Conservation (phyloP, 768 basidiomycete species). For the Lactarius quietus region DNA sequence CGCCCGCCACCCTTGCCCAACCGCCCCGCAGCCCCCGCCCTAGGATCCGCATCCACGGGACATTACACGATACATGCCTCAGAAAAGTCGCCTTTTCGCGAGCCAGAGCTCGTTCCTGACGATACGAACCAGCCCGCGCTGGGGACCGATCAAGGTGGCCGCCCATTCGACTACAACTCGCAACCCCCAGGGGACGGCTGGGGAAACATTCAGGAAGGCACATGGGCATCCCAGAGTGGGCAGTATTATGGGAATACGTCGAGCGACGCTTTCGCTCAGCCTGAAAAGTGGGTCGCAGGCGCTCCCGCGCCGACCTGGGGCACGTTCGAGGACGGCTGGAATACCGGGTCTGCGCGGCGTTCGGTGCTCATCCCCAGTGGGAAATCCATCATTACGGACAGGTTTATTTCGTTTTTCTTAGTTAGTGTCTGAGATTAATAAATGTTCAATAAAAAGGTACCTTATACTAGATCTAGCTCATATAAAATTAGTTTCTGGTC, state of each 20-base stretch:
- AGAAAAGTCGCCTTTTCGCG: conserved; percentile 30
- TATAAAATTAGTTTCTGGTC: no score
- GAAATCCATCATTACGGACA: no score
- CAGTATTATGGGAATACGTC: conserved; percentile 14
- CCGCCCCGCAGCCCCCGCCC: conserved; percentile 30
- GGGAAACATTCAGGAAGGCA: conserved; percentile 1
- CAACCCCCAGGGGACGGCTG: conserved; percentile 13
- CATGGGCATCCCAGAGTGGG: conserved; percentile 15
- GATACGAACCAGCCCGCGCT: conserved; percentile 18
- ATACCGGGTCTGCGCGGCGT: conserved; percentile 28
- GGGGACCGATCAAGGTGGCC: conserved; percentile 7
- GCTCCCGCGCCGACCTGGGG: conserved; percentile 15
- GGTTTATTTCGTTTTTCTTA: no score
- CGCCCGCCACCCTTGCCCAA: conserved; percentile 38
- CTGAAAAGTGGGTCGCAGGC: conserved; percentile 21
- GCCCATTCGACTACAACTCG: conserved; percentile 23
- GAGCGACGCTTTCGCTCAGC: no score
- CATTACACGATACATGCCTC: conserved; percentile 30
- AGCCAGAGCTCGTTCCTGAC: conserved; percentile 33
- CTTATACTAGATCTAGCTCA: no score
- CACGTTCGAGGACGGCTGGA: conserved; percentile 17
- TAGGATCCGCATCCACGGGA: conserved; percentile 40
- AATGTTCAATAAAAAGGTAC: no score
- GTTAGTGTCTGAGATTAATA: no score
- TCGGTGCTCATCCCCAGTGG: conserved; percentile 48